phyloP scores from a whole-genome alignment of 441 rosid species.

The Raphanus hybrid region DNA sequence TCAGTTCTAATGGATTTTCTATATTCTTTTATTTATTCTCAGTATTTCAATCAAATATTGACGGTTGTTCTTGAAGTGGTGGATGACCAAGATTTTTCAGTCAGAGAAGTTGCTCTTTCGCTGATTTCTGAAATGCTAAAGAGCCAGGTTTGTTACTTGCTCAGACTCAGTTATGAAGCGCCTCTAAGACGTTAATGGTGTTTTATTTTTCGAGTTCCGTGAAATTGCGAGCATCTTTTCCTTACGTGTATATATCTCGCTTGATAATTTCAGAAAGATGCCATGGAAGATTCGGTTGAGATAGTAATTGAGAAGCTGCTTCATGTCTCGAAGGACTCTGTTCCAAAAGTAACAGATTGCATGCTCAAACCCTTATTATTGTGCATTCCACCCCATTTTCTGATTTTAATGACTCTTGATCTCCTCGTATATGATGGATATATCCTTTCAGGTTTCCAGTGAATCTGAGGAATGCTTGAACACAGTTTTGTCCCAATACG shows the following conservation, averaged over 20 bases:
- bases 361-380: conserved; percentile 16
- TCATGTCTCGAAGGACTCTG: conserved; percentile 68
- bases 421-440: conserved; percentile 30
- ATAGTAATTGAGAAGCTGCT: conserved; percentile 89
- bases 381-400: conserved; percentile 9
- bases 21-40: conserved; percentile 38
- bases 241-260: conserved; percentile 29
- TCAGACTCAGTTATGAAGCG: conserved; percentile 1
- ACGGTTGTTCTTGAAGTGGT: conserved; percentile 94
- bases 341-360: conserved; percentile 64
- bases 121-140: conserved; percentile 86
- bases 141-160: conserved; percentile 64
- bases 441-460: conserved; percentile 62
- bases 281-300: conserved; percentile 90
- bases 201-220: not conserved
- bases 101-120: conserved; percentile 77
- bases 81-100: conserved; percentile 75
- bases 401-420: conserved; percentile 20
- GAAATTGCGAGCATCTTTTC: conserved; percentile 15
- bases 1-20: conserved; percentile 30
- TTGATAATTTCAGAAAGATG: conserved; percentile 63
- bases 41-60: conserved; percentile 98
- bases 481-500: conserved; percentile 74
- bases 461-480: conserved; percentile 93
- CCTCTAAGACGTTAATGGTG: not conserved